Evolutionary conservation across 2,329 filamentous ascomycete genomes (phyloP).

Genomic region (Arachnopeziza araneosa): DNA sequence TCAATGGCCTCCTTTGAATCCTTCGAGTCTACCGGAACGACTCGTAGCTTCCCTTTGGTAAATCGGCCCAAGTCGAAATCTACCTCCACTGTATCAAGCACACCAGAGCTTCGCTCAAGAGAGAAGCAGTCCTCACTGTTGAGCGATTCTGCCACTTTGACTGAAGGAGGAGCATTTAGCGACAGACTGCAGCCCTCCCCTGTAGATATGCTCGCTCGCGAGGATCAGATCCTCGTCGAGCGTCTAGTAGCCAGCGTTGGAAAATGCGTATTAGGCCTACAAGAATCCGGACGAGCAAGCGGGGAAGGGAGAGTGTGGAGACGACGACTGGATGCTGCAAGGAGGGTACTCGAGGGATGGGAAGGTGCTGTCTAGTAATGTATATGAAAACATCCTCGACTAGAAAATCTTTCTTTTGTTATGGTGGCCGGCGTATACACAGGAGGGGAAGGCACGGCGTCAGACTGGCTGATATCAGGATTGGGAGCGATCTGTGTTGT

Average conservation of each 20-base stretch:
- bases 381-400: neutral
- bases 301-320: conserved; percentile 60
- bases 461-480: neutral
- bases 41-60: conserved; percentile 57
- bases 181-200: conserved; percentile 17
- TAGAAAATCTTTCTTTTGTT: neutral
- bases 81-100: neutral
- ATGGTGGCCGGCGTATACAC: neutral
- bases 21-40: conserved; percentile 42
- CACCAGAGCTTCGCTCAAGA: conserved; percentile 8
- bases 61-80: conserved; percentile 39
- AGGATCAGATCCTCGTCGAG: conserved; percentile 57
- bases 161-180: conserved; percentile 3
- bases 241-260: conserved; percentile 54
- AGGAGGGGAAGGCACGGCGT: neutral
- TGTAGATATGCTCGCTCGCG: conserved; percentile 32
- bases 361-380: conserved; percentile 36
- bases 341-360: conserved; percentile 65
- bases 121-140: conserved; percentile 12
- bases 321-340: conserved; percentile 68
- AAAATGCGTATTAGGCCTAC: conserved; percentile 52
- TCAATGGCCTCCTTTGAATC: conserved; percentile 40
- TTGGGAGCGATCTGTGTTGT: neutral
- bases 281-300: conserved; percentile 48
- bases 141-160: conserved; percentile 16